Base-by-base conservation (phyloP, 2,329 filamentous ascomycete genomes). In the Monosporascus sp. region DNA sequence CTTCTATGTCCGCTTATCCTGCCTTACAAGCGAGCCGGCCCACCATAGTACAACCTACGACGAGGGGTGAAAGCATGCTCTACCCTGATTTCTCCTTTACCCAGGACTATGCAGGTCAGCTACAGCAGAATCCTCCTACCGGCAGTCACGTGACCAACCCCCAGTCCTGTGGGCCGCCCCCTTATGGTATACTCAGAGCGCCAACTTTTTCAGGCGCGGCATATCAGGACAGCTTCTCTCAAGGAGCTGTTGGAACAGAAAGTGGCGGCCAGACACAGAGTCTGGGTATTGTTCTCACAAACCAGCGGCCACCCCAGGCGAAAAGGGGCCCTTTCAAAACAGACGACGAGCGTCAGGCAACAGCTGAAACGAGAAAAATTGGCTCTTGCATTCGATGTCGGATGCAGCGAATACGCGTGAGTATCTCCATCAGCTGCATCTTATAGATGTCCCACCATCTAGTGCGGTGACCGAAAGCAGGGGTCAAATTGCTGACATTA, bases 401-500 rank as follows among this genome's bases (percentile, higher is more conserved):
- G 49, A 83, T 84, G 79, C 82, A 85, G 58, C 75, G 81, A 44
- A 84, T 85, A 60, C 75, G 82, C 48, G 81, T 84, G 66, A 74
- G 79, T 70, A 37, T 18, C 53, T 35, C 31, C 26, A 31, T 38
- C 37, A 46, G 22, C 43, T 7, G 14, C 14, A 17, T 40, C 3
- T 48, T 18, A 37, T 46, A 17, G 26, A 49, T 14, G n/a, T 40
- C 18, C 49, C 20, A 28, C 51, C 58, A 26, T 15, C 18, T 26
- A 45, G 49, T 26, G 35, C 20, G 9, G 47, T 44, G 41, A 35
- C 11, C 11, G 31, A 35, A 35, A 35, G 5, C 31, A 35, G 31
- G 28, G 9, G 31, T 14, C 15, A 31, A 22, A 20, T 7, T 54
- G 35, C 18, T 37, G 20, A 17, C 48, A 37, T 45, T 65, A 43